Base-by-base conservation (phyloP, 768 basidiomycete genomes). In the Amanita pallidorosea region DNA sequence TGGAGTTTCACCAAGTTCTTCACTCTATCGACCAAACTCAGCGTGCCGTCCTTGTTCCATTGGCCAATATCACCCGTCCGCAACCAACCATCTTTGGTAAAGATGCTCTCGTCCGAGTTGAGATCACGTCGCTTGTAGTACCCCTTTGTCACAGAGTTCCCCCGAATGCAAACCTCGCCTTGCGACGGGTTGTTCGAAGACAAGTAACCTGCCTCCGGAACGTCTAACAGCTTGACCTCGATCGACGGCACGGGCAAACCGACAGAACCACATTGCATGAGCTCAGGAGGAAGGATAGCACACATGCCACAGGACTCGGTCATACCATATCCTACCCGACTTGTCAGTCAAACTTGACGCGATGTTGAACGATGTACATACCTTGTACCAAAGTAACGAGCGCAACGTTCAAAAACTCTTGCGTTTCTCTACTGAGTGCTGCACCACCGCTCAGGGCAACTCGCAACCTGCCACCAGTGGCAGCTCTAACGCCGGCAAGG, bases 251-350 rank as follows among this genome's bases (percentile, higher is more conserved):
- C 78, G 5, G 92, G 91, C n/a, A 89, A 72, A 15, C 95, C 95
- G 42, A 91, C 92, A 8, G 73, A 61, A 13, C 83, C 81, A 61
- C 79, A 85, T 40, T 77, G 76, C 76, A 85, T 77, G 54, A 83
- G 66, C 60, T 88, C 86, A 1, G 93, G 94, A 4, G 91, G 89
- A 20, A 96, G 74, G 55, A 98, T 77, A 23, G 81, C 74, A 60
- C 85, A 88, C 89, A 95, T 92, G 36, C 88, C 89, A 60, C 87
- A 83, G 1, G 89, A 84, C 62, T 98, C 95, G n/a, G 95, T 99
- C 81, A 98, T 83, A 31, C 95, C 94, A 60, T 94, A 95, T 47
- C 89, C 90, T 92, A 53, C 20, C 43, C 36, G 55, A 34, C 38
- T 56, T 23, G 36, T 56, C 17, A 58, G 49, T 35, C 57, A 34